Evolutionary conservation across 768 basidiomycete genomes (phyloP).

Genomic region (Tulasnella sp.): DNA sequence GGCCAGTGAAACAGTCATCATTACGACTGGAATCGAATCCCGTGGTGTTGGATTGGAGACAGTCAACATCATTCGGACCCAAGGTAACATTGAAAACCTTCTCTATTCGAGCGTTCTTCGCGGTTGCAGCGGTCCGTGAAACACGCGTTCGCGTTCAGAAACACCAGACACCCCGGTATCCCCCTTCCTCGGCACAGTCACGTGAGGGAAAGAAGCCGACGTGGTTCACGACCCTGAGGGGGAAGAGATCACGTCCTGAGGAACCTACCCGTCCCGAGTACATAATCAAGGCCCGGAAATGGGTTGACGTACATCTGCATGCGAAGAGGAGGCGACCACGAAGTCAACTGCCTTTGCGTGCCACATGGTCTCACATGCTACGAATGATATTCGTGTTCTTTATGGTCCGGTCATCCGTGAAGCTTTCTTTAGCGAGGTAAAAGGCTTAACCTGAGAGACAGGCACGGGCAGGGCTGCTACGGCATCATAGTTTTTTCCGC

Average conservation of each 20-base stretch:
- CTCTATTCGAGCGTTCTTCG: no score
- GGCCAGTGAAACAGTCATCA: no score
- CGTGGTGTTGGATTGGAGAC: no score
- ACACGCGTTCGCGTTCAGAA: not conserved
- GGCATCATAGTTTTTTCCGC: not conserved
- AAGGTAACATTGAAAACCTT: no score
- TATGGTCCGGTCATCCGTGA: not conserved
- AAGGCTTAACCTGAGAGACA: not conserved
- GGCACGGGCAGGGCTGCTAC: not conserved
- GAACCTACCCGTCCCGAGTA: not conserved
- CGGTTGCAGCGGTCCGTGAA: no score
- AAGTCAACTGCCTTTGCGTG: not conserved
- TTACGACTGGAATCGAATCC: no score
- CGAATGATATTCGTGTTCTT: not conserved
- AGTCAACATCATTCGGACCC: no score
- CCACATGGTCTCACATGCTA: not conserved
- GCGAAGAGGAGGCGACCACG: not conserved
- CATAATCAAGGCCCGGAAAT: not conserved
- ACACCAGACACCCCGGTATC: not conserved
- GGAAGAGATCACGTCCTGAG: not conserved
- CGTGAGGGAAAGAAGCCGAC: not conserved
- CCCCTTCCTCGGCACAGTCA: not conserved
- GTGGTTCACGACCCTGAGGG: not conserved
- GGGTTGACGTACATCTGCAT: not conserved
- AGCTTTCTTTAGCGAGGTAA: not conserved